Base-by-base conservation (phyloP, 2,329 filamentous ascomycete species). In the Aspergillus neotritici region DNA sequence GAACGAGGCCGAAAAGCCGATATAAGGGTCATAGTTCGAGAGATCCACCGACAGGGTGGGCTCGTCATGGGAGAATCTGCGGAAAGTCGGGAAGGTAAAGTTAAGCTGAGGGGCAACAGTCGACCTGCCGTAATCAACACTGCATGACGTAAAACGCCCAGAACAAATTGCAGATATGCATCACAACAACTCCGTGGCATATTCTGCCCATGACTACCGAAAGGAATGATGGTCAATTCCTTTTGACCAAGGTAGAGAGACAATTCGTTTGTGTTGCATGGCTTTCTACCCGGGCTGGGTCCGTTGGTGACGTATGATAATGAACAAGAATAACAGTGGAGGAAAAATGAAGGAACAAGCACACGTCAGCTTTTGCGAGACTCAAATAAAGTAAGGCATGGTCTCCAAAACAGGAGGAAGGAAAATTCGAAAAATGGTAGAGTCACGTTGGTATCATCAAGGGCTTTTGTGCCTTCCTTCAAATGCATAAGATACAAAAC, bases 1-100 rank as follows among this genome's bases (percentile, higher is more conserved):
- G 62, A 65, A 7, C 53, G 61, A 31, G 62, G 62, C 11, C 58
- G 56, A 48, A 64, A 64, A 14, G 62, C 62, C 13, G 62, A 63
- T 13, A 65, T 62, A 28, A 63, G 44, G 28, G 58, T 55, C 62
- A 62, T 58, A 25, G 10, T 40, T 41, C 33, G 31, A 34, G 17
- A 5, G 21, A 13, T 35, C 16, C 34, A 29, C 11, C 31, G 13
- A n/a, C 21, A 15, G 25, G 33, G 34, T 37, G 5, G 28, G 21
- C 21, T 25, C 6, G 21, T 25, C 21, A 25, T 6, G 21, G 21
- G 21, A 9, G 21, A 25, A 25, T 25, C 21, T 25, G 21, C 21
- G 9, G 21, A 25, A 25, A 6, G 21, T 9, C 5, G 21, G 21
- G 7, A 25, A 25, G 21, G 21, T 25, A 25, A 31, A 15, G 34